Evolutionary conservation across 345 rosid species (phyloP).

Genomic region (rapeseed (Brassica napus)): DNA sequence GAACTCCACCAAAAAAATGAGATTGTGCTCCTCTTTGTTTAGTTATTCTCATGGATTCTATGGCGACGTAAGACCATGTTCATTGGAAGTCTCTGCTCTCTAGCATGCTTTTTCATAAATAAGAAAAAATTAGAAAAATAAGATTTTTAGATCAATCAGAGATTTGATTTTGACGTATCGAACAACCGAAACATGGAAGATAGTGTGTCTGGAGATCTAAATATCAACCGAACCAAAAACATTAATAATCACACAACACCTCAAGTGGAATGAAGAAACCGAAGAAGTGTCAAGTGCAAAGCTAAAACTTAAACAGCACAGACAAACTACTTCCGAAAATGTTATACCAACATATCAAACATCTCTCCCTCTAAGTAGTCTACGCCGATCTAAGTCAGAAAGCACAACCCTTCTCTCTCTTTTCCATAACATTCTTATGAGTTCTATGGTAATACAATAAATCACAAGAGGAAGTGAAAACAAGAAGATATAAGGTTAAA

Average conservation of each 20-base stretch:
- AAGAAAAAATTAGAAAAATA: neutral
- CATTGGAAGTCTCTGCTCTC: too few species aligned
- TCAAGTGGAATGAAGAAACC: constrained; percentile 17
- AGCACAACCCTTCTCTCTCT: constrained; percentile 31
- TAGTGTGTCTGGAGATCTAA: neutral
- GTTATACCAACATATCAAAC: constrained; percentile 36
- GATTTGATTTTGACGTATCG: neutral
- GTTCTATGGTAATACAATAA: constrained; percentile 27
- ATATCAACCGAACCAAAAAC: neutral
- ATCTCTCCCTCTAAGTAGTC: constrained; percentile 33
- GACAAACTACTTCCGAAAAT: constrained; percentile 33
- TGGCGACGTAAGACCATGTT: too few species aligned
- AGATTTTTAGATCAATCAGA: neutral
- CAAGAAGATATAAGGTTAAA: constrained; percentile 30
- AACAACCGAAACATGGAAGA: neutral
- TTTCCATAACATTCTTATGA: constrained; percentile 15
- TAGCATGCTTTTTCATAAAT: neutral
- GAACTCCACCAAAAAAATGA: too few species aligned
- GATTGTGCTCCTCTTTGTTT: too few species aligned
- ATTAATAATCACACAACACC: constrained; percentile 34
- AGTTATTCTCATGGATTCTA: too few species aligned
- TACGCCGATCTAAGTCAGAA: constrained; percentile 40
- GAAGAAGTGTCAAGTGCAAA: constrained; percentile 18
- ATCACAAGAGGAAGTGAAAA: constrained; percentile 32
- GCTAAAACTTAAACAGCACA: constrained; percentile 32